Evolutionary conservation across 352 stramenopile species (phyloP).

Genomic region (Globisporangium splendens): DNA sequence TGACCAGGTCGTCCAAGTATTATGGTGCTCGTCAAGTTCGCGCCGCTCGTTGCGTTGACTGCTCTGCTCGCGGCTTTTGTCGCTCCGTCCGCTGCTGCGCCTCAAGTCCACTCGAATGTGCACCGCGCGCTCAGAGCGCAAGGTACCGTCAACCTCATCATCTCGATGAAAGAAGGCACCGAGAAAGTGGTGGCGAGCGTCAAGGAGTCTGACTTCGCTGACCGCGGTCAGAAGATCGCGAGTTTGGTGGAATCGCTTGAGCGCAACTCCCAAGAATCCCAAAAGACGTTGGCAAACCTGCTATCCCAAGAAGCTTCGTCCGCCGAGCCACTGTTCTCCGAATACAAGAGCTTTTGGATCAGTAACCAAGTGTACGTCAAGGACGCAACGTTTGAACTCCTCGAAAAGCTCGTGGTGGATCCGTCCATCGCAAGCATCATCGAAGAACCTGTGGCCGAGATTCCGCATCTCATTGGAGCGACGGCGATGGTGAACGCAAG

Average conservation of each 20-base stretch:
- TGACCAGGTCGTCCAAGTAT: too few relatives aligned
- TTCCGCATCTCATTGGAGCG: too few relatives aligned
- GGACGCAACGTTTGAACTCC: constrained; percentile 11
- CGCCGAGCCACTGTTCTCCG: background rate
- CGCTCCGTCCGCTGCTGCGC: too few relatives aligned
- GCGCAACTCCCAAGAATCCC: background rate
- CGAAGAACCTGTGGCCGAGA: constrained; percentile 5
- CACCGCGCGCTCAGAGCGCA: constrained; percentile 20
- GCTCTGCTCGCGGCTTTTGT: too few relatives aligned
- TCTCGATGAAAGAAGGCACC: constrained; percentile 20
- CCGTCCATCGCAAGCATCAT: constrained; percentile 9
- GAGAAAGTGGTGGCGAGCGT: constrained; percentile 11
- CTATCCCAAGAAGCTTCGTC: background rate
- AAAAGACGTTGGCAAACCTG: background rate
- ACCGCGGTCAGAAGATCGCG: constrained; percentile 11
- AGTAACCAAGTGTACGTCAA: constrained; percentile 16
- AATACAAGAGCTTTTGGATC: constrained; percentile 15
- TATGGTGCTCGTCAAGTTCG: too few relatives aligned
- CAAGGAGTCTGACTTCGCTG: constrained; percentile 9
- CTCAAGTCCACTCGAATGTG: constrained; percentile 6
- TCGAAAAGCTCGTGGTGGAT: constrained; percentile 15
- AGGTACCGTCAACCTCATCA: constrained; percentile 29
- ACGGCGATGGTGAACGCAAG: too few relatives aligned
- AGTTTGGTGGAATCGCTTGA: constrained; percentile 12
- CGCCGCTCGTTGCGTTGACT: too few relatives aligned